A percentile compares a stretch with the other conserved stretches of the same genome.
Evolutionary conservation across 345 rosid species (phyloP).

Genomic region (Carallia brachiata): DNA sequence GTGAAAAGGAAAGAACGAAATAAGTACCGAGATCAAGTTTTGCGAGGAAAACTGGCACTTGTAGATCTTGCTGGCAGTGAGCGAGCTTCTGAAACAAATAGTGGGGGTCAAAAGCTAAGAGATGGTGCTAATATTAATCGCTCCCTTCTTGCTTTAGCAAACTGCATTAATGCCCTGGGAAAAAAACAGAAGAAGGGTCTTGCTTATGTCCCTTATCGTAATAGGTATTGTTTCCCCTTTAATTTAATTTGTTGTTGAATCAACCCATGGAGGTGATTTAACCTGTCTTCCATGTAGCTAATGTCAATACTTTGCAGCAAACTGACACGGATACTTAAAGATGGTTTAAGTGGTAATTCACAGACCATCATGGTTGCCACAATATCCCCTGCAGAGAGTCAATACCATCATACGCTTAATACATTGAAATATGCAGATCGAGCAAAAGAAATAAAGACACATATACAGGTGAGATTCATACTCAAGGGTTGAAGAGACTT

Average conservation of each 20-base stretch:
- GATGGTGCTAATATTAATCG: conserved; percentile 96
- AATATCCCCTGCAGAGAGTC: conserved; percentile 56
- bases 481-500: background rate
- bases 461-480: conserved; percentile 55
- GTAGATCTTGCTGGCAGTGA: conserved; percentile 99
- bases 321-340: conserved; percentile 92
- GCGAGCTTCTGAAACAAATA: conserved; percentile 92
- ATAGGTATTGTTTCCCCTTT: conserved; percentile 50
- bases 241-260: background rate
- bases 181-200: conserved; percentile 96
- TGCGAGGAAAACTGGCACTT: conserved; percentile 91
- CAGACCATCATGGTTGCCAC: conserved; percentile 96
- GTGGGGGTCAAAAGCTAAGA: conserved; percentile 84
- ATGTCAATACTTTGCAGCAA: conserved; percentile 44
- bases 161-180: conserved; percentile 92
- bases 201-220: conserved; percentile 95
- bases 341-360: conserved; percentile 97
- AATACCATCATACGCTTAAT: conserved; percentile 81
- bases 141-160: conserved; percentile 91
- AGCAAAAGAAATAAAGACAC: conserved; percentile 95
- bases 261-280: conserved; percentile 1
- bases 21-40: conserved; percentile 64
- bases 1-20: conserved; percentile 81
- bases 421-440: conserved; percentile 96
- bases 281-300: conserved; percentile 9